phyloP scores from a whole-genome alignment of 2,329 filamentous ascomycete genomes.

The Conoideocrella luteorostrata region DNA sequence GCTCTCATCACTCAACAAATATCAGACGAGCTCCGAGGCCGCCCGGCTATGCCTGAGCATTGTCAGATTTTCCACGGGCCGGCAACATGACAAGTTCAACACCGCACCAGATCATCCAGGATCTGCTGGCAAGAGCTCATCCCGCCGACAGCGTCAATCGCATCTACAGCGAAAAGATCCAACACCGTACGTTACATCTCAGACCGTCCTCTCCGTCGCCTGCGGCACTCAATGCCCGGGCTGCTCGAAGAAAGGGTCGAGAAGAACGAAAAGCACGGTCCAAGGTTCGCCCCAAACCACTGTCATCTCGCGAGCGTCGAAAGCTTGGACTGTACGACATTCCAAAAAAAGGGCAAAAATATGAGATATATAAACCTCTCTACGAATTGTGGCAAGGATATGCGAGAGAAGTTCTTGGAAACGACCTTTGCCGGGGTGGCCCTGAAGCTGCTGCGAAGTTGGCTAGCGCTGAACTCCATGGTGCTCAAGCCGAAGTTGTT shows the following conservation, averaged over 20 bases:
- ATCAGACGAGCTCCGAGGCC: too few relatives aligned
- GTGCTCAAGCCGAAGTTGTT: slow-evolving; percentile 75
- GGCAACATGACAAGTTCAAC: slow-evolving; percentile 25
- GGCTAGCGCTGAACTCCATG: slow-evolving; percentile 83
- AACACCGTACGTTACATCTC: slow-evolving; percentile 73
- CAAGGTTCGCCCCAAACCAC: slow-evolving; percentile 53
- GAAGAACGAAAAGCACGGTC: slow-evolving; percentile 39
- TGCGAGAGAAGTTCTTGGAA: slow-evolving; percentile 71
- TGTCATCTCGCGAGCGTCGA: slow-evolving; percentile 76
- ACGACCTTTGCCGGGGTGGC: slow-evolving; percentile 50
- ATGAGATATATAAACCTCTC: slow-evolving; percentile 70
- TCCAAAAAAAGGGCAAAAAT: slow-evolving; percentile 54
- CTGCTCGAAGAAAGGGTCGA: slow-evolving; percentile 45
- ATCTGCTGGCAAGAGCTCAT: slow-evolving; percentile 72
- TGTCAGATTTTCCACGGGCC: not conserved
- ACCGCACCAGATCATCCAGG: slow-evolving; percentile 42
- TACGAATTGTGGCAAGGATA: slow-evolving; percentile 79
- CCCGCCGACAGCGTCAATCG: slow-evolving; percentile 62
- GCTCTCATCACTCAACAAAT: not conserved
- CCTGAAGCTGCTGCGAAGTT: slow-evolving; percentile 64
- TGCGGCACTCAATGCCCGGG: slow-evolving; percentile 47
- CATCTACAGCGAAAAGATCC: slow-evolving; percentile 77
- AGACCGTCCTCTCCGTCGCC: slow-evolving; percentile 65
- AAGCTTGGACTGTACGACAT: slow-evolving; percentile 67
- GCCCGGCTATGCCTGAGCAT: not conserved